phyloP scores from a whole-genome alignment of 352 stramenopile genomes.

The Pythium aquatile region DNA sequence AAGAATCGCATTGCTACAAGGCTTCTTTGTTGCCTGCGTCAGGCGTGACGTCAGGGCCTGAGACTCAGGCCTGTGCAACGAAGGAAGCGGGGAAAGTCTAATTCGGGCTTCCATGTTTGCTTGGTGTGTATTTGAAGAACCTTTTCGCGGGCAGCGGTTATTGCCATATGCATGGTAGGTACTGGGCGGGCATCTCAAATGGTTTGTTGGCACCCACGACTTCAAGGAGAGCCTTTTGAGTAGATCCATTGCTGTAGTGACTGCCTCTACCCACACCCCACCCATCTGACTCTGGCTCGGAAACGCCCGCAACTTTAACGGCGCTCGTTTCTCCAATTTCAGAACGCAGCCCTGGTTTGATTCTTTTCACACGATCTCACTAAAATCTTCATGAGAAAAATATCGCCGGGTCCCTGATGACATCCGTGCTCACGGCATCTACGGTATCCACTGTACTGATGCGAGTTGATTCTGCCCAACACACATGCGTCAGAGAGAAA shows the following conservation, averaged over 20 bases:
- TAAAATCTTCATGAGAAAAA: constrained; percentile 4
- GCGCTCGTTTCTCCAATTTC: neutral
- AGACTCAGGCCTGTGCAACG: neutral
- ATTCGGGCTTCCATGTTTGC: neutral
- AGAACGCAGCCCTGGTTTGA: neutral
- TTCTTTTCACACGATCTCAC: neutral
- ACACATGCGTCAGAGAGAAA: neutral
- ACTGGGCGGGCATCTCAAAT: neutral
- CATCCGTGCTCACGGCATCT: neutral
- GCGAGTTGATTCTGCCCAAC: neutral
- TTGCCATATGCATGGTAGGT: neutral
- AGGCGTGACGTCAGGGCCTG: neutral
- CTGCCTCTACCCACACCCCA: neutral
- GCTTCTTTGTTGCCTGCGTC: neutral
- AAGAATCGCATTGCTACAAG: neutral
- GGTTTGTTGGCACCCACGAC: neutral
- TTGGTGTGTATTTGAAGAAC: constrained; percentile 1
- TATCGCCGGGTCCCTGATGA: neutral
- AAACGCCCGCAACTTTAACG: neutral
- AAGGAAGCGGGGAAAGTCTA: neutral
- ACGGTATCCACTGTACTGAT: neutral
- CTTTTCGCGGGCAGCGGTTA: neutral
- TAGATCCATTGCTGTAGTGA: neutral
- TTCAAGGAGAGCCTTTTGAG: constrained; percentile 1
- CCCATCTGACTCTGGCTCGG: neutral